Percentiles rank a stretch among this genome's conserved stretches.
phyloP scores from a whole-genome alignment of 1,139 yeast genomes.

The Debaryomyces coudertii region DNA sequence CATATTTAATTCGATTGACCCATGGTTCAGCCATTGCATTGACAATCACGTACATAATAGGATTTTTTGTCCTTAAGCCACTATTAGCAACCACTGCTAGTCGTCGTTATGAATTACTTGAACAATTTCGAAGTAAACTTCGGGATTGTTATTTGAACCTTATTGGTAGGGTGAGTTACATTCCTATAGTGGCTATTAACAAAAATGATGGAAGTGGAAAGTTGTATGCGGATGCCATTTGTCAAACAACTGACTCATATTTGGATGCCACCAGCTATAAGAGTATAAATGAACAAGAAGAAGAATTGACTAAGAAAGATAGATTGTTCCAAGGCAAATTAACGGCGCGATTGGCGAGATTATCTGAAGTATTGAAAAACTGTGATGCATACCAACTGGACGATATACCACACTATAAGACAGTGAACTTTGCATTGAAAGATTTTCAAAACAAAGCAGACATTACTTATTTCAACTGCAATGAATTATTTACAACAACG shows the following conservation, averaged over 20 bases:
- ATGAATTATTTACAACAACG: constrained; percentile 28
- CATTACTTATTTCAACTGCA: constrained; percentile 36
- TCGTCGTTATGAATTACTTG: constrained; percentile 40
- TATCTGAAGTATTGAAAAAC: constrained; percentile 26
- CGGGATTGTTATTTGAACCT: constrained; percentile 42
- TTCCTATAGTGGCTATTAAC: constrained; percentile 45
- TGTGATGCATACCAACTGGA: constrained; percentile 34
- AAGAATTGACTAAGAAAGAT: constrained; percentile 25
- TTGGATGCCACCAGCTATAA: constrained; percentile 15
- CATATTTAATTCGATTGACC: constrained; percentile 36
- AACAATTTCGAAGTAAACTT: constrained; percentile 34
- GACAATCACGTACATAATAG: constrained; percentile 34
- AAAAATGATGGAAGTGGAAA: constrained; percentile 32
- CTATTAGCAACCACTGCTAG: constrained; percentile 34
- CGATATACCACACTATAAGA: constrained; percentile 42
- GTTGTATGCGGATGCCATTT: constrained; percentile 42
- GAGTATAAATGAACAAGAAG: constrained; percentile 19
- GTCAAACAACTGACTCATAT: constrained; percentile 40
- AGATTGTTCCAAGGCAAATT: constrained; percentile 31
- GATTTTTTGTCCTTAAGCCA: constrained; percentile 40
- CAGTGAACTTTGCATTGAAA: constrained; percentile 34
- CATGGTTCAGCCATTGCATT: constrained; percentile 41
- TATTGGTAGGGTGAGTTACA: constrained; percentile 39
- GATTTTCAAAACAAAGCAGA: constrained; percentile 44
- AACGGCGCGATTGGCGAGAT: constrained; percentile 26